These are phyloP conservation scores for Gossypium schwendimanii DNA, from an alignment of 441 rosid species.

Conservation along the genomic window DNA sequence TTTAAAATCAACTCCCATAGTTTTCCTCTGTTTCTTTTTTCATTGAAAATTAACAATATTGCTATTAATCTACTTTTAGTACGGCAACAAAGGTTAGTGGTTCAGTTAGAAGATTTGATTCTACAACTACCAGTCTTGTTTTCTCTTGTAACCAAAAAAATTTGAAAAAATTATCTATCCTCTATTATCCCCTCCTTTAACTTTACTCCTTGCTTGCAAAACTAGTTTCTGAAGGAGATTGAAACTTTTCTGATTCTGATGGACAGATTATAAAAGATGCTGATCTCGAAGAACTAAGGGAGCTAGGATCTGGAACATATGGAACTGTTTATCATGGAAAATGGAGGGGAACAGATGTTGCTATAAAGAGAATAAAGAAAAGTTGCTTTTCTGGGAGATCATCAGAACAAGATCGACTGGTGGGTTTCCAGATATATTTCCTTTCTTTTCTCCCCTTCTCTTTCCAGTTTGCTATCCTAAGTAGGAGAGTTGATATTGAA, in stretches of 20 bases:
- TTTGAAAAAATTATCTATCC: background rate
- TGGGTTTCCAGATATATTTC: slow-evolving; percentile 18
- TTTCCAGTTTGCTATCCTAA: background rate
- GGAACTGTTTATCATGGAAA: slow-evolving; percentile 66
- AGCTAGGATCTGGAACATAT: slow-evolving; percentile 60
- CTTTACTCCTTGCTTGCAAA: background rate
- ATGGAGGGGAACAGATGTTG: slow-evolving; percentile 72
- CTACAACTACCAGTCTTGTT: background rate
- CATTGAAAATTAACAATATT: background rate
- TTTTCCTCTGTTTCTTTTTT: background rate
- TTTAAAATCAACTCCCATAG: background rate
- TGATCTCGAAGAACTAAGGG: slow-evolving; percentile 58
- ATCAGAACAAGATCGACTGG: slow-evolving; percentile 60
- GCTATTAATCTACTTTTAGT: background rate
- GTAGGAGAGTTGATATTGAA: background rate
- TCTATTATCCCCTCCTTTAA: background rate
- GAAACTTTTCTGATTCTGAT: slow-evolving; percentile 14
- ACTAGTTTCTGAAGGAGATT: background rate
- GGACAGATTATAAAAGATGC: slow-evolving; percentile 44
- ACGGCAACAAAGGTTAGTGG: background rate
- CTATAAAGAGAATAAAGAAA: slow-evolving; percentile 59
- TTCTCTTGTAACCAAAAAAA: background rate
- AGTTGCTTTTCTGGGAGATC: slow-evolving; percentile 61
- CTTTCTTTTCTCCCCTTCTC: background rate
- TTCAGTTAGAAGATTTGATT: background rate